phyloP scores from a whole-genome alignment of 148 eudicot genomes.

The Rhododendron mucronatum region DNA sequence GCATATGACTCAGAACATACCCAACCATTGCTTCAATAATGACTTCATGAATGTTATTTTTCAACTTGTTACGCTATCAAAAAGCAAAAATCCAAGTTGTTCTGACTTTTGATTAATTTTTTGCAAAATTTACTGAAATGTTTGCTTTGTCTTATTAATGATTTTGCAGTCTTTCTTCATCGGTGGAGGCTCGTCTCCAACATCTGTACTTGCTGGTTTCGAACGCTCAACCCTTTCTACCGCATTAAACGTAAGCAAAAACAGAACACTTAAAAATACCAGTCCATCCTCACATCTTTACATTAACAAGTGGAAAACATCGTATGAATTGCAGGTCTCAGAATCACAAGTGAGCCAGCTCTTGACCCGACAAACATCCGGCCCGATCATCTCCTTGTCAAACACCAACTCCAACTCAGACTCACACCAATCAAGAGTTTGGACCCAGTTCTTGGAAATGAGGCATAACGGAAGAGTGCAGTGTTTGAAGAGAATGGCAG shows the following conservation, averaged over 20 bases:
- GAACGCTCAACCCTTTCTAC: conserved; percentile 42
- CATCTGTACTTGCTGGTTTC: conserved; percentile 14
- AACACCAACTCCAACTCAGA: neutral
- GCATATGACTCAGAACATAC: too few relatives aligned
- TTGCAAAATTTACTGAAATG: neutral
- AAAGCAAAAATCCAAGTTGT: too few relatives aligned
- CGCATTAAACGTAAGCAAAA: conserved; percentile 62
- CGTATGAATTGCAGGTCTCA: conserved; percentile 44
- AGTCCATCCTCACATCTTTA: neutral
- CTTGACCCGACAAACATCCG: conserved; percentile 41
- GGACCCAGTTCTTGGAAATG: conserved; percentile 34
- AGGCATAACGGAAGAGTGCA: conserved; percentile 32
- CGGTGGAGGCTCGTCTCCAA: conserved; percentile 73
- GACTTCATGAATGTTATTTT: too few relatives aligned
- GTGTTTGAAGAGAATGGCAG: conserved; percentile 36
- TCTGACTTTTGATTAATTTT: too few relatives aligned
- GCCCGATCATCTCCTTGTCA: conserved; percentile 52
- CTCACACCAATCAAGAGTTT: conserved; percentile 31
- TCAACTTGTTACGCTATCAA: too few relatives aligned
- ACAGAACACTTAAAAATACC: conserved; percentile 1
- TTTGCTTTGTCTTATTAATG: neutral
- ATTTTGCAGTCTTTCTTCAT: conserved; percentile 70
- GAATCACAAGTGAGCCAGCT: conserved; percentile 38
- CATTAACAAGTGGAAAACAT: neutral
- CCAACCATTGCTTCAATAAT: too few relatives aligned